phyloP scores from a whole-genome alignment of 1,139 yeast species.

The Magnusiomyces tetraspermus region DNA sequence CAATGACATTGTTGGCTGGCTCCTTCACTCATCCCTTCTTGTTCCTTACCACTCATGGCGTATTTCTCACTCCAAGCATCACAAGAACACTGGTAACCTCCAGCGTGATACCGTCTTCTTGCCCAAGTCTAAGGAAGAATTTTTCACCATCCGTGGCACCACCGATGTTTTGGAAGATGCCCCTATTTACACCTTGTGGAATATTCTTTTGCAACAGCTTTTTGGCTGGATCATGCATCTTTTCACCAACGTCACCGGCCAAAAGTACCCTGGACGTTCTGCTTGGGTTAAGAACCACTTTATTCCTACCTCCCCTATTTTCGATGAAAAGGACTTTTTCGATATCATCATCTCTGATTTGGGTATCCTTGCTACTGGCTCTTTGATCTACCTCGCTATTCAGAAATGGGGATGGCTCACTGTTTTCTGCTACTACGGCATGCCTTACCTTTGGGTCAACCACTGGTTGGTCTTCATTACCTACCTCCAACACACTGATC shows the following conservation, averaged over 20 bases:
- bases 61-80: conserved; percentile 73
- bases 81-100: conserved; percentile 78
- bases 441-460: conserved; percentile 75
- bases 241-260: conserved; percentile 69
- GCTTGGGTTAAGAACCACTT: conserved; percentile 50
- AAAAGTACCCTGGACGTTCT: conserved; percentile 47
- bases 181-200: conserved; percentile 52
- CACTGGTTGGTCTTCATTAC: conserved; percentile 88
- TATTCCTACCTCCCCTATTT: conserved; percentile 63
- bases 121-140: conserved; percentile 56
- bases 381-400: conserved; percentile 55
- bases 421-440: conserved; percentile 59
- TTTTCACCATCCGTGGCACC: conserved; percentile 35
- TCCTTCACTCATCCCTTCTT: conserved; percentile 63
- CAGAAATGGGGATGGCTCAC: conserved; percentile 54
- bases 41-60: conserved; percentile 89
- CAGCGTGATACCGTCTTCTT: conserved; percentile 76
- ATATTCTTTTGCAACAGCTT: conserved; percentile 57
- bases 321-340: conserved; percentile 62
- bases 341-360: conserved; percentile 61
- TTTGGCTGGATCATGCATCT: conserved; percentile 69
- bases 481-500: conserved; percentile 76
- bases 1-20: conserved; percentile 75
- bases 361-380: conserved; percentile 50
- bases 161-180: conserved; percentile 63